phyloP scores from a whole-genome alignment of 2,329 filamentous ascomycete species.

The Alternaria sp. region DNA sequence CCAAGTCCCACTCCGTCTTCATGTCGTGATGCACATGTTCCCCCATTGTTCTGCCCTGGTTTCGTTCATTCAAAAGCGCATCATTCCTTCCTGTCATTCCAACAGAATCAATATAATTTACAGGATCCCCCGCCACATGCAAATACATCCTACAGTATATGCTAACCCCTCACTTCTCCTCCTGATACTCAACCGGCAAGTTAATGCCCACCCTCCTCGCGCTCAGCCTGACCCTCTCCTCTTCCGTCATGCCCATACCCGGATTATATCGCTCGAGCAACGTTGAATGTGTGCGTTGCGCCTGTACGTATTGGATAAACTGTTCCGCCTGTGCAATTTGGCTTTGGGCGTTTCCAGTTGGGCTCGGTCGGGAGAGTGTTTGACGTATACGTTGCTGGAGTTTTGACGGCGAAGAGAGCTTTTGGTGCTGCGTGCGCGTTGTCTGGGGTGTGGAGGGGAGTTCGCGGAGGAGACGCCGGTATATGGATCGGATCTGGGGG shows the following conservation, averaged over 20 bases:
- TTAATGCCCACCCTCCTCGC: conserved; percentile 92
- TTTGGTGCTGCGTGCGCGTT: conserved; percentile 43
- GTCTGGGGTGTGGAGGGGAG: conserved; percentile 73
- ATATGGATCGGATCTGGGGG: conserved; percentile 74
- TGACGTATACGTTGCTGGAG: conserved; percentile 75
- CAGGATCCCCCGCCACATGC: background rate
- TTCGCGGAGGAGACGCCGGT: conserved; percentile 88
- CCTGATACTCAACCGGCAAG: conserved; percentile 71
- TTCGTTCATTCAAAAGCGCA: background rate
- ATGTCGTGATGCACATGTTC: background rate
- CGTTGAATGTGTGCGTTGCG: conserved; percentile 84
- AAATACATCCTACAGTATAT: background rate
- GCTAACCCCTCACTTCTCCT: conserved; percentile 11
- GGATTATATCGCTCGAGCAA: conserved; percentile 93
- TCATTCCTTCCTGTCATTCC: background rate
- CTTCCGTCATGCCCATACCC: conserved; percentile 85
- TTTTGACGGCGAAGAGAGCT: conserved; percentile 67
- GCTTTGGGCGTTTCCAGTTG: conserved; percentile 5
- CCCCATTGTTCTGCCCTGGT: background rate
- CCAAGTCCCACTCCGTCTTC: background rate
- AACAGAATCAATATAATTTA: background rate
- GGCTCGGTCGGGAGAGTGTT: conserved; percentile 59
- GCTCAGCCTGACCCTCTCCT: conserved; percentile 82
- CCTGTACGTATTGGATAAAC: conserved; percentile 78
- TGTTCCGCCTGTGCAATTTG: conserved; percentile 72